Conservation (phyloP, 768 basidiomycete species). For the Russula sp. region DNA sequence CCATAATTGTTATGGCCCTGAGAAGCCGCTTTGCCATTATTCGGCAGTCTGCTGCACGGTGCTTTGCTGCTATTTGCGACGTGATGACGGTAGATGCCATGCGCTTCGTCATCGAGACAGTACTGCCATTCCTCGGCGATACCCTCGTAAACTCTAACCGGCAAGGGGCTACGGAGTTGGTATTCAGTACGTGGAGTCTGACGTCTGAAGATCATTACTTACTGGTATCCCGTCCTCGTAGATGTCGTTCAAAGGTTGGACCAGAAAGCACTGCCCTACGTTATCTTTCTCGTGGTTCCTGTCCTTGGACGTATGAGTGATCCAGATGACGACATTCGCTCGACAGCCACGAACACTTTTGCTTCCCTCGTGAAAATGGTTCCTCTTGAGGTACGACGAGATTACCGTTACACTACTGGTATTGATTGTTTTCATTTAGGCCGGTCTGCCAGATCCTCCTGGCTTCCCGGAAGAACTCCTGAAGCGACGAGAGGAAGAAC, state of each 20-base stretch:
- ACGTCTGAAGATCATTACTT: conserved; percentile 3
- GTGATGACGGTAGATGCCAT: conserved; percentile 83
- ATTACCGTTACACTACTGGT: not conserved
- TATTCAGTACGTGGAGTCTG: conserved; percentile 65
- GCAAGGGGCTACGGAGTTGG: conserved; percentile 85
- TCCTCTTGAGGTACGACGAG: conserved; percentile 73
- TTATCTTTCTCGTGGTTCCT: conserved; percentile 94
- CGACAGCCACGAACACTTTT: conserved; percentile 95
- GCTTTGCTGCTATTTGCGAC: conserved; percentile 83
- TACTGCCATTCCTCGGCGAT: conserved; percentile 81
- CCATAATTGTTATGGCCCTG: conserved; percentile 68
- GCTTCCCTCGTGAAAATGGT: conserved; percentile 98
- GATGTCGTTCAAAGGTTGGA: conserved; percentile 91
- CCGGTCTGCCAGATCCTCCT: conserved; percentile 93
- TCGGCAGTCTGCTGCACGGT: conserved; percentile 79
- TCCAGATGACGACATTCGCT: conserved; percentile 81
- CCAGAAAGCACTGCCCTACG: conserved; percentile 91
- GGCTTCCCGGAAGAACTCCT: conserved; percentile 87
- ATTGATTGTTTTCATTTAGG: conserved; percentile 34
- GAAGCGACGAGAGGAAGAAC: conserved; percentile 78
- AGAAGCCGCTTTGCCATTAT: conserved; percentile 86
- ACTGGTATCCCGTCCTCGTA: conserved; percentile 32
- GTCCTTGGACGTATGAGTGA: conserved; percentile 98
- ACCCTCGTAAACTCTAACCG: conserved; percentile 65
- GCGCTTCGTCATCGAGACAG: conserved; percentile 79